Evolutionary conservation across 768 basidiomycete species (phyloP).

Genomic region (Suillus sp.): DNA sequence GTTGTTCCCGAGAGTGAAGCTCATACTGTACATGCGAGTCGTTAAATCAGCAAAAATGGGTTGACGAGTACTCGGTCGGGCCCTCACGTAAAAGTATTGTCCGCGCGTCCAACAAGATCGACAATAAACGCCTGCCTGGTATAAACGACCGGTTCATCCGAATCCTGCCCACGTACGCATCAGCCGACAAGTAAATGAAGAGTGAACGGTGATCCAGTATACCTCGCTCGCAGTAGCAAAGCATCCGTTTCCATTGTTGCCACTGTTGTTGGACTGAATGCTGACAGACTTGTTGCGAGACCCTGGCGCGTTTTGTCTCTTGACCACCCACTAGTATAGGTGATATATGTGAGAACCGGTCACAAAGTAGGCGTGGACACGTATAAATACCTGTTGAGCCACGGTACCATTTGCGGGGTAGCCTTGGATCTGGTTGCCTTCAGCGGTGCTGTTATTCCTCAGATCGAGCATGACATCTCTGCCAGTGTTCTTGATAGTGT

Average conservation of each 20-base stretch:
- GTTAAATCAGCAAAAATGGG: neutral
- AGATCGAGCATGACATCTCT: neutral
- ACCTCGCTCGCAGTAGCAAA: neutral
- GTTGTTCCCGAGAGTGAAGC: neutral
- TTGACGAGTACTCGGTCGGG: neutral
- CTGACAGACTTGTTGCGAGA: neutral
- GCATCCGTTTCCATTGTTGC: neutral
- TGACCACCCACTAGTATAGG: neutral
- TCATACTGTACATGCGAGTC: neutral
- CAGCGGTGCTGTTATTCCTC: neutral
- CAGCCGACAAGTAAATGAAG: neutral
- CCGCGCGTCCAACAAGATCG: neutral
- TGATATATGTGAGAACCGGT: neutral
- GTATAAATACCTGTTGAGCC: neutral
- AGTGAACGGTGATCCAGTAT: neutral
- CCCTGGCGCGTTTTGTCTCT: neutral
- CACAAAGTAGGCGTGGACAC: neutral
- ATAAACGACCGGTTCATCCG: neutral
- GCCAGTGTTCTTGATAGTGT: neutral
- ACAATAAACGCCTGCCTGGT: neutral
- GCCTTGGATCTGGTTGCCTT: neutral
- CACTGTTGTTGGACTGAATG: neutral
- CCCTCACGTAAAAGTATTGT: neutral
- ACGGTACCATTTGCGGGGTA: neutral
- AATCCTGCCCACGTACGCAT: neutral